Evolutionary conservation across 129 eudicot species (phyloP), one percentile per base, ranked within the genome.

Genomic region (Centrapalus pauciflorus): DNA sequence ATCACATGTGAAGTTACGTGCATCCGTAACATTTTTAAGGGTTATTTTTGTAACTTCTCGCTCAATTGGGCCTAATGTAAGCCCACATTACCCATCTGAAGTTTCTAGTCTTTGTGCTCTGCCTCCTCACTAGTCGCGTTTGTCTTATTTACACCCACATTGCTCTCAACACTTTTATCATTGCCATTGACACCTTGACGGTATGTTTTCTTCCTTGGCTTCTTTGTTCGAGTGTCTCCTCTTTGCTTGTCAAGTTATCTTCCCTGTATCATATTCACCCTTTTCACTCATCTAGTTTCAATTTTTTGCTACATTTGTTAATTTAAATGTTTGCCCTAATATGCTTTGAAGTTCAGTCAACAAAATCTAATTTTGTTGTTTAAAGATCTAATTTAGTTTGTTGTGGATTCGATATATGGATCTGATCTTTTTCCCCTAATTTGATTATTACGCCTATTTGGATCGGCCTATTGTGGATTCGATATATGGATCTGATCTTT

Each of bases 121-220:
- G 58, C 27, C 70, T 30, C 46, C 21, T 48, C 21, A 8, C 6
- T 45, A 14, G 23, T 28, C 28, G 4, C 55, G 27, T 16, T 41
- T 43, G 56, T 45, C 33, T 25, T 16, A 1, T 9, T n/a, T 41
- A 43, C 69, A 46, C 11, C 57, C 28, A 58, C 8, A 19, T 16
- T 9, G 21, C 43, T 45, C 55, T 69, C 65, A 56, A 32, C 56
- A 9, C 30, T 46, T 56, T n/a, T 55, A 55, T 12, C 30, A 55
- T 55, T 43, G 55, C 66, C 55, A 55, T 56, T 69, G 55, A n/a
- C 55, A 24, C n/a, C n/a, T n/a, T n/a, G n/a, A n/a, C n/a, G 74
- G 66, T 69, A 69, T 28, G 6, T 40, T 69, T 56, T 28, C 23
- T 20, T 19, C 56, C 3, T 21, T 55, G 11, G 17, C 9, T 25